Evolutionary conservation across 441 rosid genomes (phyloP), one percentile per base, ranked within the genome.

Genomic region (Gossypium schwendimanii): DNA sequence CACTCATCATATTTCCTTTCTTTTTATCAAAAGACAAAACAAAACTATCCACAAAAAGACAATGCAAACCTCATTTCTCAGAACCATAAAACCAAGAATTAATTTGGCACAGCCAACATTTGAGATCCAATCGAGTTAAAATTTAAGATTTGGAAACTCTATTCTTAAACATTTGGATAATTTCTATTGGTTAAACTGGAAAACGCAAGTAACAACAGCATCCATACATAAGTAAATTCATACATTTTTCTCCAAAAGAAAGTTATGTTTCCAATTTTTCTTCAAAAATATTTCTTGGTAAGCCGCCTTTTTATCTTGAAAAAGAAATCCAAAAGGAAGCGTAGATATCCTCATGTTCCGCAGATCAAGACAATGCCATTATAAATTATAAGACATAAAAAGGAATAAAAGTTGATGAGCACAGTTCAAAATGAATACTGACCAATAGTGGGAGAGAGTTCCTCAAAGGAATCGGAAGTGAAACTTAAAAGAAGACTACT

Each of bases 361-460:
- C 10, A 36, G 41, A 36, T 7, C 41, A 36, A 36, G 41, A 36
- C 41, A 26, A 59, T 59, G 63, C 63, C 17, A 26, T 14, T 28
- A 59, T 2, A 26, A 26, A 28, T 26, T 14, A 26, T n/a, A 52
- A 5, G 39, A 33, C 39, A 33, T 33, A 33, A 33, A 33, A 26
- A 26, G 21, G 24, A 55, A 55, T 10, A 55, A 36, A 36, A 7
- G 5, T 33, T 21, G 7, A 53, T 8, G 60, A 20, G 14, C 20
- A 9, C 60, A 20, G 1, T 54, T 54, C 31, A 31, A 17, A 62
- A 62, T 3, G 67, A 60, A 65, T 6, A 33, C 71, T 69, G 28
- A 85, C 88, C 88, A 1, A 85, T 85, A 6, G 88, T 85, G 6
- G 88, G 88, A 0, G 86, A 83, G 73, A 85, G 88, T 31, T 85